Conservation (phyloP, 129 eudicot species). For the Escallonia rubra region DNA sequence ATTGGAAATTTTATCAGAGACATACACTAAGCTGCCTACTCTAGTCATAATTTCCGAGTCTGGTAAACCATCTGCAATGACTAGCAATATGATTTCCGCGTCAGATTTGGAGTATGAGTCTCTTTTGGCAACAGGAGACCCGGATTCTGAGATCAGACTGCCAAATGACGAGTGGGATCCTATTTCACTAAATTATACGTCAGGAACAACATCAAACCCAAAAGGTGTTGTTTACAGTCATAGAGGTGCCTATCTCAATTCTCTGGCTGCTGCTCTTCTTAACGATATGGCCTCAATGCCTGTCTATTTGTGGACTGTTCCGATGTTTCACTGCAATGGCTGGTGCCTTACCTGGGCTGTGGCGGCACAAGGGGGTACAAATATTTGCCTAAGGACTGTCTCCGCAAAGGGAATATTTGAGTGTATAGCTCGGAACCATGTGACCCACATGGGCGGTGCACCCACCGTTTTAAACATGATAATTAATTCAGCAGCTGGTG, state of each 20-base stretch:
- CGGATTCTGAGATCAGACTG: constrained; percentile 29
- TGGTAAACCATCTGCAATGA: constrained; percentile 1
- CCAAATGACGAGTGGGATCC: constrained; percentile 51
- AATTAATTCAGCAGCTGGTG: constrained; percentile 27
- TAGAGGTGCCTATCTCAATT: constrained; percentile 57
- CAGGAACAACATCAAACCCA: constrained; percentile 53
- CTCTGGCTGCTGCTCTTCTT: constrained; percentile 30
- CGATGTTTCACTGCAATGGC: constrained; percentile 69
- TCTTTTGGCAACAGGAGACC: constrained; percentile 31
- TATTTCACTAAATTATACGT: constrained; percentile 42
- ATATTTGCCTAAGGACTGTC: constrained; percentile 38
- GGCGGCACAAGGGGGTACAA: constrained; percentile 61
- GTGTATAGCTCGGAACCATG: constrained; percentile 25
- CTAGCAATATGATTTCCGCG: not conserved
- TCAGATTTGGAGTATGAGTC: constrained; percentile 31
- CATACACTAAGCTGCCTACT: constrained; percentile 18
- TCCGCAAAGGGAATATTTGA: constrained; percentile 35
- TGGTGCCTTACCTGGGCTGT: constrained; percentile 55
- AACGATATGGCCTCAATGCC: constrained; percentile 46
- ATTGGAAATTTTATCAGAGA: constrained; percentile 27
- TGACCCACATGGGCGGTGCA: constrained; percentile 49
- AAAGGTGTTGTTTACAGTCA: constrained; percentile 58
- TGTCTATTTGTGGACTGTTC: constrained; percentile 47
- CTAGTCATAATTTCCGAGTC: constrained; percentile 30
- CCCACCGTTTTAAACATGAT: constrained; percentile 55